These are phyloP conservation scores for Kwoniella sp. DNA, from an alignment of 768 basidiomycete genomes.

Conservation along the genomic window DNA sequence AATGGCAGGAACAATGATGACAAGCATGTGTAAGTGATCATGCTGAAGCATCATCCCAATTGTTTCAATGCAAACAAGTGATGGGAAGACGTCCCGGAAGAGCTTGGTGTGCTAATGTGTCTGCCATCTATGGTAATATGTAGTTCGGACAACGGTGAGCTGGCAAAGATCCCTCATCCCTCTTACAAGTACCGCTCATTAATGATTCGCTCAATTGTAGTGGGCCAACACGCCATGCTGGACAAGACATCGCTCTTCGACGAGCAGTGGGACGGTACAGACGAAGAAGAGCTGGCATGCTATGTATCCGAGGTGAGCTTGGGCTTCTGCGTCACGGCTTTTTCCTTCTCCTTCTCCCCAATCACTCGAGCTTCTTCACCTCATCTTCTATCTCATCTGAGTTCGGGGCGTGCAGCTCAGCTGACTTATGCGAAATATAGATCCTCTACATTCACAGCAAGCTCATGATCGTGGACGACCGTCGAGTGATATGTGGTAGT, in stretches of 20 bases:
- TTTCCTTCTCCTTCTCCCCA: too few species aligned
- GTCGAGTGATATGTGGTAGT: conserved; percentile 87
- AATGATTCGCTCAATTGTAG: conserved; percentile 51
- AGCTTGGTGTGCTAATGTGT: too few species aligned
- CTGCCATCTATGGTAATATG: too few species aligned
- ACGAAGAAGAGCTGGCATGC: conserved; percentile 79
- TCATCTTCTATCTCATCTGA: conserved; percentile 29
- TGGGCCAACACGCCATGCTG: conserved; percentile 75
- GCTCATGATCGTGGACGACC: conserved; percentile 92
- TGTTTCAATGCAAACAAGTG: not conserved
- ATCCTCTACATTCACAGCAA: conserved; percentile 55
- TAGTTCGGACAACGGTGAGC: conserved; percentile 48
- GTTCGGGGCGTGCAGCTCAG: conserved; percentile 4
- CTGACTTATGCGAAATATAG: conserved; percentile 61
- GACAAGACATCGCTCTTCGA: conserved; percentile 67
- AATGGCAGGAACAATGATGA: conserved; percentile 61
- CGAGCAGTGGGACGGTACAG: conserved; percentile 81
- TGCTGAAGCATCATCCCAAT: not conserved
- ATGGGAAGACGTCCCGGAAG: too few species aligned
- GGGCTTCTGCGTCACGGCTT: too few species aligned
- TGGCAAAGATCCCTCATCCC: too few species aligned
- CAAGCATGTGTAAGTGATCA: conserved; percentile 37
- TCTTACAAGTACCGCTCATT: too few species aligned
- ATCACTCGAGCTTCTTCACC: too few species aligned
- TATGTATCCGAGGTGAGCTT: conserved; percentile 61